Conservation (phyloP, 1,139 yeast species). For the Neolecta irregularis region DNA sequence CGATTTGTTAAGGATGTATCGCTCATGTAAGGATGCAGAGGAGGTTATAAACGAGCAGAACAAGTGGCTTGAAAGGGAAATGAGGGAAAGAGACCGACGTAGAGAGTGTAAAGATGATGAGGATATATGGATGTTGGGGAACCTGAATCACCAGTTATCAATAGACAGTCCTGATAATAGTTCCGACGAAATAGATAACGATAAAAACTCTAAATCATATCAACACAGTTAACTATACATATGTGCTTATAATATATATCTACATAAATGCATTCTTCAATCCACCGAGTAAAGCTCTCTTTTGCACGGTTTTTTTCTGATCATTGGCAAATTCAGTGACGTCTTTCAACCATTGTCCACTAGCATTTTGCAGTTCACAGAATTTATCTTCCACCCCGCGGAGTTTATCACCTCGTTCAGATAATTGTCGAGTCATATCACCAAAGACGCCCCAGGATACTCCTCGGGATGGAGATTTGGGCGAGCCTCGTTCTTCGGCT, state of each 20-base stretch:
- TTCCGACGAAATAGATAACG: no score
- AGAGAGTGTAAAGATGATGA: slow-evolving; percentile 32
- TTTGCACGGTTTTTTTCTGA: slow-evolving; percentile 1
- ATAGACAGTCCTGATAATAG: no score
- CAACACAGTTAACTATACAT: no score
- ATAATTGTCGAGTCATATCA: slow-evolving; percentile 14
- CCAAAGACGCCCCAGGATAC: slow-evolving; percentile 8
- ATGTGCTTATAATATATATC: not conserved
- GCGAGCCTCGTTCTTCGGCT: slow-evolving; percentile 17
- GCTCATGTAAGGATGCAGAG: slow-evolving; percentile 63
- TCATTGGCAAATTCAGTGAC: slow-evolving; percentile 18
- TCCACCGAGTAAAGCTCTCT: not conserved
- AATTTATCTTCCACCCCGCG: slow-evolving; percentile 22
- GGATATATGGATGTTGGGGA: slow-evolving; percentile 71
- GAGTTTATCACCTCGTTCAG: slow-evolving; percentile 17
- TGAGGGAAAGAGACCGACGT: slow-evolving; percentile 51
- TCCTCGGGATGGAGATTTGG: slow-evolving; percentile 2
- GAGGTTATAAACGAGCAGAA: slow-evolving; percentile 62
- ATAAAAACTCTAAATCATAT: no score
- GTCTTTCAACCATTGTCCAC: slow-evolving; percentile 22
- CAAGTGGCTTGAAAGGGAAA: slow-evolving; percentile 50
- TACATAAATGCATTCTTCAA: slow-evolving; percentile 1
- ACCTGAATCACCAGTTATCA: slow-evolving; percentile 61
- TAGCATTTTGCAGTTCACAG: slow-evolving; percentile 22
- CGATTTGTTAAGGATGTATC: slow-evolving; percentile 61